These are phyloP conservation scores for Volutella citrinella DNA, from an alignment of 2,329 filamentous ascomycete genomes.

Conservation along the genomic window DNA sequence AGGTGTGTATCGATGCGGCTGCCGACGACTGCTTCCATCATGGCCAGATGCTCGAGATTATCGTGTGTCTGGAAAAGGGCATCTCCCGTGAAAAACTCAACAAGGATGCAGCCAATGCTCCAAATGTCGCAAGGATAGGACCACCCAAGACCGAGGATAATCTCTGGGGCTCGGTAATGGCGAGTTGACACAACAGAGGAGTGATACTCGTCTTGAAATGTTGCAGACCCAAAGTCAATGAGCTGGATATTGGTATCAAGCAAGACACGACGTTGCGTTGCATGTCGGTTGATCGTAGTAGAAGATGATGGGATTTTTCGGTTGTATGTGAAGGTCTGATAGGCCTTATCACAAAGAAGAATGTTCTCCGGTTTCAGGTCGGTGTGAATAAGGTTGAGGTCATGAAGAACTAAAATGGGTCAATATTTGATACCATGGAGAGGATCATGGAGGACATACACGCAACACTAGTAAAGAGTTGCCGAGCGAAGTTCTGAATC, in stretches of 20 bases:
- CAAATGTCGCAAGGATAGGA: constrained; percentile 71
- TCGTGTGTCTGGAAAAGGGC: constrained; percentile 71
- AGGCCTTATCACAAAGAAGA: constrained; percentile 60
- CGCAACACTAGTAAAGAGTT: constrained; percentile 96
- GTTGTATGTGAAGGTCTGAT: constrained; percentile 70
- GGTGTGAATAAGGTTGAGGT: constrained; percentile 95
- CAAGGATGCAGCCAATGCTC: constrained; percentile 71
- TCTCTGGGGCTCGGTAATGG: constrained; percentile 68
- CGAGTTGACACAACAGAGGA: constrained; percentile 69
- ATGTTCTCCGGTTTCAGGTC: constrained; percentile 72
- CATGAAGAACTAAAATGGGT: constrained; percentile 82
- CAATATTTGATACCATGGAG: too few species aligned
- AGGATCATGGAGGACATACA: too few species aligned
- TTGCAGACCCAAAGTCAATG: constrained; percentile 70
- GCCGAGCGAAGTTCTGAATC: constrained; percentile 93
- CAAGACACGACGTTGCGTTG: constrained; percentile 61
- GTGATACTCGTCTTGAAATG: constrained; percentile 71
- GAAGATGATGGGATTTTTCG: constrained; percentile 67
- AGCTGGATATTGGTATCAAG: constrained; percentile 67
- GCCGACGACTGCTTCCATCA: constrained; percentile 70
- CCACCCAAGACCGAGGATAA: constrained; percentile 69
- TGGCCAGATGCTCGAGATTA: constrained; percentile 70
- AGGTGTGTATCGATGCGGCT: constrained; percentile 56
- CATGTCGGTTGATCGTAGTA: constrained; percentile 55
- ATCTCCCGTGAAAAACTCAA: constrained; percentile 70